Percentiles rank a stretch among this genome's conserved stretches.
Conservation (phyloP, 1,284 basidiomycete species). For the Earliella scabrosa region DNA sequence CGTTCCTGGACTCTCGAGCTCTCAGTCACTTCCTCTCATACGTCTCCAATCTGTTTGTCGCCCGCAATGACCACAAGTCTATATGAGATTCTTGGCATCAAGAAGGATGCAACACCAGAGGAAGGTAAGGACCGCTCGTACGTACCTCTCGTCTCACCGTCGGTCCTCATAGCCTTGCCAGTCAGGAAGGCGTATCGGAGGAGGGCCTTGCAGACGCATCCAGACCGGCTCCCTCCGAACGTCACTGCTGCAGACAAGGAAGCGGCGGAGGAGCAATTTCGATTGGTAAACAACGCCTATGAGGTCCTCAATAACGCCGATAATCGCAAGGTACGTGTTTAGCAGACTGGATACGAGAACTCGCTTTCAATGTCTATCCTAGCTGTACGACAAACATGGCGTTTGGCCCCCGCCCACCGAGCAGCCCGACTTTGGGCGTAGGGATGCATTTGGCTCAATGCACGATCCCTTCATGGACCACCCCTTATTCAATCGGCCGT, state of each 20-base stretch:
- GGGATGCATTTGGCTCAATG: slow-evolving; percentile 2
- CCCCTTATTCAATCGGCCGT: slow-evolving; percentile 5
- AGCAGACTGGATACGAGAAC: too few species aligned
- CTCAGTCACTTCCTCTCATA: too few species aligned
- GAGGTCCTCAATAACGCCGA: slow-evolving; percentile 49
- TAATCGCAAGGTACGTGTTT: slow-evolving; percentile 42
- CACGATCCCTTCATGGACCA: slow-evolving; percentile 33
- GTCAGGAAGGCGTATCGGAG: slow-evolving; percentile 54
- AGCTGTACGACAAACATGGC: slow-evolving; percentile 73
- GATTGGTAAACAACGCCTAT: slow-evolving; percentile 55
- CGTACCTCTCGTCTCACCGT: too few species aligned
- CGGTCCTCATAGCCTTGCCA: slow-evolving; percentile 21
- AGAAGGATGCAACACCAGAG: slow-evolving; percentile 44
- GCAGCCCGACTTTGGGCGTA: slow-evolving; percentile 31
- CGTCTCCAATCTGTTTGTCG: too few species aligned
- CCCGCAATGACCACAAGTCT: slow-evolving; percentile 61
- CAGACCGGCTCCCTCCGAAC: slow-evolving; percentile 48
- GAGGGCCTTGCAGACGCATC: slow-evolving; percentile 52
- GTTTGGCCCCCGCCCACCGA: slow-evolving; percentile 68
- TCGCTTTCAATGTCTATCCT: background rate
- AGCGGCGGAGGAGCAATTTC: slow-evolving; percentile 49
- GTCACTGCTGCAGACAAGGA: slow-evolving; percentile 43
- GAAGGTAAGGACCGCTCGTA: too few species aligned
- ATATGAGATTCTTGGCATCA: slow-evolving; percentile 53
- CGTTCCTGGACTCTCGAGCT: too few species aligned